Base-by-base conservation (phyloP, 331 rosid species). In the Acacia pycnantha region DNA sequence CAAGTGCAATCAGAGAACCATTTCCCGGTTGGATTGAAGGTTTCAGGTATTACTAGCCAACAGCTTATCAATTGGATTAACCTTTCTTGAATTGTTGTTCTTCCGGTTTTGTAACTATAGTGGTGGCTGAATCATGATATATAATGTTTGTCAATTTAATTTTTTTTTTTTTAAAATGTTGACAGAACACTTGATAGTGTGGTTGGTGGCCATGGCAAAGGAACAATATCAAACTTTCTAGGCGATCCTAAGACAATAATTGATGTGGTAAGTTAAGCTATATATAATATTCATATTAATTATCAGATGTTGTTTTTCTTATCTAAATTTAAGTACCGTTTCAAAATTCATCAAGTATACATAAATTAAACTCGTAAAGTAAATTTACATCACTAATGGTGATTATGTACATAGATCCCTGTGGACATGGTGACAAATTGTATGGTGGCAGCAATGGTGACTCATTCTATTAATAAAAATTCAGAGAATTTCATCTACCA, bases 1-100 rank as follows among this genome's bases (percentile, higher is more conserved):
- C 75, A 0, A 73, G 85, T 48, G 82, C 88, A 0, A 3, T 7
- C 43, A 53, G 27, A 0, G 83, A 85, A 1, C 88, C 88, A 0
- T 78, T 85, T 9, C 85, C 83, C 0, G 85, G 88, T 47, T 85
- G 85, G 85, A 74, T 78, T 59, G 88, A 85, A 82, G 83, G 71
- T 37, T 16, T 31, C 1, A 80, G 87, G 87, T 80, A 26, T 26
- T 48, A 48, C 18, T 14, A 48, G 4, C 11, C 4, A 12, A 48
- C 19, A 40, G 1, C 11, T 9, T 58, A 11, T 6, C 13, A 13
- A 48, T 5, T 15, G 7, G 18, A 48, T 12, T 0, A 13, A 48
- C 1, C 4, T 46, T 15, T 48, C 21, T 41, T 48, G 54, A 48
- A 13, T 48, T 48, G 1, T 15, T 46, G 51, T 46, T 46, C 4